Base-by-base conservation (phyloP, 2,329 filamentous ascomycete species). In the Sordariomycetes sp. region DNA sequence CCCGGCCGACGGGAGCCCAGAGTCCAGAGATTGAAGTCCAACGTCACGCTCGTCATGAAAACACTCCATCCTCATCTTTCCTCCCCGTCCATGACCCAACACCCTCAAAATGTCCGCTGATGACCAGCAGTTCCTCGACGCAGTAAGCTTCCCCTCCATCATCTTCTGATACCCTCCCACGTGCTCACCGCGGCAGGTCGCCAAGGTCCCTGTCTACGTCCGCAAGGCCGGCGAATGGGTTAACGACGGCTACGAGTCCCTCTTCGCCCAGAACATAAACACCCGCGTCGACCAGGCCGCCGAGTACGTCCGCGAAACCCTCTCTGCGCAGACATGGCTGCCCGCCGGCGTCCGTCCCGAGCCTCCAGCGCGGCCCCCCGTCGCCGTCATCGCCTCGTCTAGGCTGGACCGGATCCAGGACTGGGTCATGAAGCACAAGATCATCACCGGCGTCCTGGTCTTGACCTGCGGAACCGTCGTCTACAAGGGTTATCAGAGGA, bases 201-300 rank as follows among this genome's bases (percentile, higher is more conserved):
- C 67, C 42, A 66, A 61, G 43, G 57, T 74, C 37, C 63, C 68
- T 40, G 59, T 74, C 58, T 78, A 88, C 49, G 68, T 90, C 53
- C 74, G 73, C n/a, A n/a, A n/a, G n/a, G n/a, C n/a, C n/a, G n/a
- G n/a, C n/a, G n/a, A n/a, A n/a, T n/a, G n/a, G n/a, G n/a, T n/a
- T n/a, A n/a, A n/a, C n/a, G n/a, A n/a, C 41, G 69, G 68, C 42
- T 87, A 86, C 57, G 79, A 82, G 12, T 67, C 70, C 46, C 72
- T 84, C 34, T 71, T 90, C 40, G 86, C 86, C 53, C 81, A 86
- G 43, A 82, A 80, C 45, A 75, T 94, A 54, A 86, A 95, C 59
- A 70, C 72, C 38, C 78, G 87, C 51, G 80, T 94, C 57, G 86
- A 94, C 49, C 68, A 72, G 39, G 78, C 86, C 29, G 84, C 87